Percentiles rank a stretch among this genome's conserved stretches.
Evolutionary conservation across 2,329 filamentous ascomycete genomes (phyloP).

Genomic region (Exophiala phaeomuriformis): DNA sequence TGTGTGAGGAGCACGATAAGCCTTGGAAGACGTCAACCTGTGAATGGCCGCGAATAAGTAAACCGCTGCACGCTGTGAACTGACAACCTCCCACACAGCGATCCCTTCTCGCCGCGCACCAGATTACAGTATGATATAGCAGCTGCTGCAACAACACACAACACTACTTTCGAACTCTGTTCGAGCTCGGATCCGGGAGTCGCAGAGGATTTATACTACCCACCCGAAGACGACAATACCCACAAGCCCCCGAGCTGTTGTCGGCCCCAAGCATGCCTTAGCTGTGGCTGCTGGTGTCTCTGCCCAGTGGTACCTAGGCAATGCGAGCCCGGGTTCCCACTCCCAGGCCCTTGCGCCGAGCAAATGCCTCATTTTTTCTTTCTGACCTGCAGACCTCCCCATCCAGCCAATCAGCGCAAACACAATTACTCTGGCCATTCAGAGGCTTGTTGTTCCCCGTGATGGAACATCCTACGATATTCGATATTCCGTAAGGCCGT

Average conservation of each 20-base stretch:
- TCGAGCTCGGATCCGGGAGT: background rate
- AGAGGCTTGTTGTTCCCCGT: too few relatives aligned
- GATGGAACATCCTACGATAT: background rate
- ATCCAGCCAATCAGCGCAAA: slow-evolving; percentile 15
- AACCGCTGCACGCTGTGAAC: background rate
- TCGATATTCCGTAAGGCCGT: background rate
- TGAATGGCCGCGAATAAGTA: background rate
- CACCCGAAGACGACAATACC: background rate
- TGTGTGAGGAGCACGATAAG: slow-evolving; percentile 18
- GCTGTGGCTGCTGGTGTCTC: background rate
- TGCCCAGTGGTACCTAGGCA: slow-evolving; percentile 10
- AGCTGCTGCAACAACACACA: background rate
- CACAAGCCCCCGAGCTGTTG: background rate
- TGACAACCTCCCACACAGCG: slow-evolving; percentile 3
- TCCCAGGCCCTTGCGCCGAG: slow-evolving; percentile 10
- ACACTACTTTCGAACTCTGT: background rate
- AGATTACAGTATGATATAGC: background rate
- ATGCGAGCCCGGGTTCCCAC: slow-evolving; percentile 4
- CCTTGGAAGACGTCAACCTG: slow-evolving; percentile 20
- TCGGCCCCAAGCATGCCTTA: background rate
- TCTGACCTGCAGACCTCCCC: slow-evolving; percentile 19
- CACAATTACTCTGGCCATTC: slow-evolving; percentile 10
- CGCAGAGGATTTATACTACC: background rate
- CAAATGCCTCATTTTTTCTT: slow-evolving; percentile 23
- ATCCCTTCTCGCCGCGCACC: background rate